Evolutionary conservation across 2,329 filamentous ascomycete species (phyloP), one percentile per base, ranked within the genome.

Genomic region (Phialocephala subalpina): DNA sequence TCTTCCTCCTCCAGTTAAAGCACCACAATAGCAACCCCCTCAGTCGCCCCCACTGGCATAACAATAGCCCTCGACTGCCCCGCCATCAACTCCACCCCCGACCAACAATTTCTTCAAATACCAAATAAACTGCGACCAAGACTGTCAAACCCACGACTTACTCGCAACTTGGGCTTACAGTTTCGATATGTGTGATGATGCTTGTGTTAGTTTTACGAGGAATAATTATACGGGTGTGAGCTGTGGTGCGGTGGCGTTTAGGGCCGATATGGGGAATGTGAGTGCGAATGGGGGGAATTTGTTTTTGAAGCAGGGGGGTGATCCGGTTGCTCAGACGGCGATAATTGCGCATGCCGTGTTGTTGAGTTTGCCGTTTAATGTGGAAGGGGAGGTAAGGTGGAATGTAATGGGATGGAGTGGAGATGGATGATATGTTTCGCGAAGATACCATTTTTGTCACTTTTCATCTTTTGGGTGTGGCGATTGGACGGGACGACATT

Each of bases 341-440:
- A n/a, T 25, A 20, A 49, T 49, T 49, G 45, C 45, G 45, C 45
- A 49, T 49, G 45, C 45, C 7, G 45, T 22, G n/a, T 14, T 49
- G 45, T 22, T 49, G 45, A 49, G 45, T 49, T 49, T 49, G 20
- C 45, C 45, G 40, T 42, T 42, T n/a, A 18, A n/a, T 11, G 18
- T 16, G 14, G 40, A 18, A 6, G 40, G 40, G 40, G n/a, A n/a
- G n/a, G 40, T 2, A 18, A 16, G 6, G 4, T 18, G 4, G 8
- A 18, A 18, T 42, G 16, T 16, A 18, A n/a, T 42, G 16, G 16
- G n/a, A 33, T 33, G 29, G 4, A 33, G 29, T 33, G 29, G 29
- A 5, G 29, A 33, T n/a, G 29, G 4, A 33, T 33, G 4, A 5
- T 9, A 5, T 33, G 29, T 33, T 33, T 33, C 29, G n/a, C n/a